Evolutionary conservation across 2,329 filamentous ascomycete genomes (phyloP).

Genomic region (Tolypocladium capitatum): DNA sequence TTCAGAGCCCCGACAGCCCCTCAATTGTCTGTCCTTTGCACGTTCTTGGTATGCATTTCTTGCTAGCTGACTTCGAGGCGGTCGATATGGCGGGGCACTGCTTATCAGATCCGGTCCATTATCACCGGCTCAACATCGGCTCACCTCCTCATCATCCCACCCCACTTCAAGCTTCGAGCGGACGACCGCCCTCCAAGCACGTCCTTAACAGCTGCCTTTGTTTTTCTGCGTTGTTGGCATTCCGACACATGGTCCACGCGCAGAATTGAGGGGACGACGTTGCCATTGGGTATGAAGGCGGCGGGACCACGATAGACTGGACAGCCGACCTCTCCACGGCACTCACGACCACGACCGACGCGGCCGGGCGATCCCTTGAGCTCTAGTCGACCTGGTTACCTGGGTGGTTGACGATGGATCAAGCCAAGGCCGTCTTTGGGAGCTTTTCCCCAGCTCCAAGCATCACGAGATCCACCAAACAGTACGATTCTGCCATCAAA

Average conservation of each 20-base stretch:
- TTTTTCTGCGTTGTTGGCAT: background rate
- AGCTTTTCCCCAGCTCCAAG: slow-evolving; percentile 24
- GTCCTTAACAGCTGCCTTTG: background rate
- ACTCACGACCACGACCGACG: background rate
- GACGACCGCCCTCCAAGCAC: background rate
- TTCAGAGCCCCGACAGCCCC: background rate
- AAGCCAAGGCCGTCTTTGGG: slow-evolving; percentile 18
- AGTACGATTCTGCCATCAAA: slow-evolving; percentile 26
- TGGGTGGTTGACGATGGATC: slow-evolving; percentile 16
- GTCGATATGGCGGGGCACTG: background rate
- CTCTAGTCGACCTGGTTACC: background rate
- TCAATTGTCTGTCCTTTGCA: background rate
- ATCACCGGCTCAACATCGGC: slow-evolving; percentile 1
- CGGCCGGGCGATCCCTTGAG: background rate
- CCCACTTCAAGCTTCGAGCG: background rate
- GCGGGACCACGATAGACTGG: background rate
- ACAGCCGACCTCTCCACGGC: background rate
- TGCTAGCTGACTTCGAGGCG: too few relatives aligned
- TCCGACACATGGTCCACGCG: background rate
- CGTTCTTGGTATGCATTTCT: too few relatives aligned
- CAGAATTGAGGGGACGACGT: background rate
- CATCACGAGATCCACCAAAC: slow-evolving; percentile 13
- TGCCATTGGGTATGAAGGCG: background rate
- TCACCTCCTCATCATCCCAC: background rate
- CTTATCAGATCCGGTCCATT: background rate